Percentiles rank a stretch among this genome's conserved stretches.
These are phyloP conservation scores for Mortierella sp. DNA, from an alignment of 371 early-diverging fungal genomes.

Conservation along the genomic window DNA sequence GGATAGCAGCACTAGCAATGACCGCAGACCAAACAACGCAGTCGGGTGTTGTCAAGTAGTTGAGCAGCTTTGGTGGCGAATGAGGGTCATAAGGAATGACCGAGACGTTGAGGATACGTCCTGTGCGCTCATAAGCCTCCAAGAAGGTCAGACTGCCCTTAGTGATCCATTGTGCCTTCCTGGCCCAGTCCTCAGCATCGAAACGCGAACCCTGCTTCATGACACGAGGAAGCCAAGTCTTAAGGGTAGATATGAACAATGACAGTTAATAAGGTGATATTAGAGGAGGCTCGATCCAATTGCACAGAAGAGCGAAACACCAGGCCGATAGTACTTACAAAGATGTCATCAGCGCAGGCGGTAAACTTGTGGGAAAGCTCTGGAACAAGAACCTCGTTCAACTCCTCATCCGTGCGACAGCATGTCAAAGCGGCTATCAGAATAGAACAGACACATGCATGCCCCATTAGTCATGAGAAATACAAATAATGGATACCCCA, in stretches of 20 bases:
- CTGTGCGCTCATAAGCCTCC: constrained; percentile 92
- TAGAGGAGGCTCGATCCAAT: neutral
- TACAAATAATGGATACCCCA: constrained; percentile 3
- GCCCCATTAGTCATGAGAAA: constrained; percentile 39
- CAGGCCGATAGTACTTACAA: constrained; percentile 25
- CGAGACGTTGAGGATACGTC: constrained; percentile 89
- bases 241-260: neutral
- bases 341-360: constrained; percentile 70
- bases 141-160: constrained; percentile 90
- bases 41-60: constrained; percentile 92
- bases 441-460: constrained; percentile 14
- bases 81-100: constrained; percentile 86
- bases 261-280: neutral
- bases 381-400: constrained; percentile 75
- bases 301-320: neutral
- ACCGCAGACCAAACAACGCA: constrained; percentile 92
- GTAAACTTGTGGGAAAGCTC: constrained; percentile 71
- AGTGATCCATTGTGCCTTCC: constrained; percentile 79
- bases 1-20: constrained; percentile 81
- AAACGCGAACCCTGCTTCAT: constrained; percentile 65
- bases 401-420: constrained; percentile 85
- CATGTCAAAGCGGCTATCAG: constrained; percentile 84
- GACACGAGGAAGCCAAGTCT: constrained; percentile 47
- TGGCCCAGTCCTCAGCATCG: constrained; percentile 81
- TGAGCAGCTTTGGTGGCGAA: constrained; percentile 85